Evolutionary conservation across 2,329 filamentous ascomycete species (phyloP).

Genomic region (Tolypocladium capitatum): DNA sequence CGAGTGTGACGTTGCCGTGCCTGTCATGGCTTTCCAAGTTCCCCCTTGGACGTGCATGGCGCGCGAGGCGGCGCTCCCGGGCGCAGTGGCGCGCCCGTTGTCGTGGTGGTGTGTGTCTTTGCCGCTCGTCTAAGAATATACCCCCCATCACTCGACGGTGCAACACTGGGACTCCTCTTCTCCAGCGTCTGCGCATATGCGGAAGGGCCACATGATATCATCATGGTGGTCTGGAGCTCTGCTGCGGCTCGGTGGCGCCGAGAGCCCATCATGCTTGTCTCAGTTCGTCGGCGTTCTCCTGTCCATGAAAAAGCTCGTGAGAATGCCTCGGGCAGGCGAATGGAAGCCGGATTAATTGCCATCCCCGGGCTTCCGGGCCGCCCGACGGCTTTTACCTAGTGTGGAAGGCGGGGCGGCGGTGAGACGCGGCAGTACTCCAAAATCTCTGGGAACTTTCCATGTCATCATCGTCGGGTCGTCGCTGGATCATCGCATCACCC

Average conservation of each 20-base stretch:
- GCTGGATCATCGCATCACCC: no score
- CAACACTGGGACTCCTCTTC: background rate
- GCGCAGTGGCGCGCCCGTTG: background rate
- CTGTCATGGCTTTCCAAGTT: background rate
- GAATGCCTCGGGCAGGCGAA: background rate
- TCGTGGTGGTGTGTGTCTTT: constrained; percentile 1
- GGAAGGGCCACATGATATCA: constrained; percentile 6
- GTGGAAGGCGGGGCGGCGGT: constrained; percentile 18
- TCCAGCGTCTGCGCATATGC: background rate
- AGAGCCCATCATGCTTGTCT: constrained; percentile 13
- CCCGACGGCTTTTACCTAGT: constrained; percentile 3
- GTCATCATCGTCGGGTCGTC: no score
- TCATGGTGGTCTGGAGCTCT: constrained; percentile 3
- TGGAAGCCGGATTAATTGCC: background rate
- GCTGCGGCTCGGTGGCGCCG: constrained; percentile 6
- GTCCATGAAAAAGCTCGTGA: constrained; percentile 1
- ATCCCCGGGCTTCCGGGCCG: background rate
- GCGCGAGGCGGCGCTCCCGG: background rate
- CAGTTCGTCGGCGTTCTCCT: constrained; percentile 5
- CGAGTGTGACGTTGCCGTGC: background rate
- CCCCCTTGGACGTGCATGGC: background rate
- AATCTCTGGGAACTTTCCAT: constrained; percentile 15
- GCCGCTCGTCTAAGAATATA: background rate
- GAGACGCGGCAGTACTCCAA: constrained; percentile 21
- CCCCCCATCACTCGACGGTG: background rate